Evolutionary conservation across 129 eudicot genomes (phyloP).

Genomic region (Smallanthus sonchifolius): DNA sequence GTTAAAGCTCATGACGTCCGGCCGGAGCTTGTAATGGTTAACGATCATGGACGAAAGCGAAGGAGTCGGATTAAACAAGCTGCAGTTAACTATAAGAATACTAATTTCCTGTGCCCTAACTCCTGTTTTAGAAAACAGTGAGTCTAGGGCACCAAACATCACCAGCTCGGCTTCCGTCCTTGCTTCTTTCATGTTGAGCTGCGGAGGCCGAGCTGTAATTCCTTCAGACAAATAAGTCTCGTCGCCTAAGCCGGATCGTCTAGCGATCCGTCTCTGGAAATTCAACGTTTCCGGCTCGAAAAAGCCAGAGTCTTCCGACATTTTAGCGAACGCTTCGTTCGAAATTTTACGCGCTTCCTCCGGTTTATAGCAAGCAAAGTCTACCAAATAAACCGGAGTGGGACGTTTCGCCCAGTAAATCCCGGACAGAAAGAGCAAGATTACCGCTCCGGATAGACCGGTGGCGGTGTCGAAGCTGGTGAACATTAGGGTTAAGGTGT

Average conservation of each 20-base stretch:
- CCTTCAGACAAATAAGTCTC: not conserved
- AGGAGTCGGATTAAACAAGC: slow-evolving; percentile 3
- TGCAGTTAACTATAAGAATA: not conserved
- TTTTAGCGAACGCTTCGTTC: not conserved
- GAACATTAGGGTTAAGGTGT: not conserved
- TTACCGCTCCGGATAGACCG: not conserved
- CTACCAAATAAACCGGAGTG: not conserved
- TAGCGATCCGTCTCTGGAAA: not conserved
- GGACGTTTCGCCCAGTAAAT: not conserved
- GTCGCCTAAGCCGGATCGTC: not conserved
- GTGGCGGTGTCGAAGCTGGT: not conserved
- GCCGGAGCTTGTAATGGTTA: slow-evolving; percentile 6
- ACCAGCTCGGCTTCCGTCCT: not conserved
- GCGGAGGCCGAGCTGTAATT: not conserved
- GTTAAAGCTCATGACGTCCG: not conserved
- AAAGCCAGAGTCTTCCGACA: not conserved
- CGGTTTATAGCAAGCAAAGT: not conserved
- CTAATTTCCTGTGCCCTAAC: not conserved
- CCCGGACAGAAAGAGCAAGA: not conserved
- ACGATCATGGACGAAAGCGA: not conserved
- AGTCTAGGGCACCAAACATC: not conserved
- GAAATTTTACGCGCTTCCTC: not conserved
- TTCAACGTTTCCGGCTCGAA: not conserved
- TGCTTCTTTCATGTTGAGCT: not conserved
- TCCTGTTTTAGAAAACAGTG: not conserved